Evolutionary conservation across 1,284 basidiomycete genomes (phyloP), one percentile per base, ranked within the genome.

Genomic region (Trichosporon inkin): DNA sequence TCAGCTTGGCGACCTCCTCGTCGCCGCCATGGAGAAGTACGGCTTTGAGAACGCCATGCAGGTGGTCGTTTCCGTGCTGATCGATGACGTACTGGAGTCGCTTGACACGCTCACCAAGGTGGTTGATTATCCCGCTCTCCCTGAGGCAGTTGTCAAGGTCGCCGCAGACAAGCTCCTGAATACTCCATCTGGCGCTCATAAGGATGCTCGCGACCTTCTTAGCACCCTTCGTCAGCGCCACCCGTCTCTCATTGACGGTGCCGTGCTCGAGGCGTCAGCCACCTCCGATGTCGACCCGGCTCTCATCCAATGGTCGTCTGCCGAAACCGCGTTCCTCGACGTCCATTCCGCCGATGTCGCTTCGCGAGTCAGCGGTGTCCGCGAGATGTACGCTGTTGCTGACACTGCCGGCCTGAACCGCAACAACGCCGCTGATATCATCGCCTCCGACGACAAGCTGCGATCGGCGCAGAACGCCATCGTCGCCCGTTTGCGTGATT

Each of bases 401-500:
- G 55, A 60, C 38, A 49, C 49, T 4, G 54, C 56, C 3, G 56
- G 61, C 17, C 24, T 64, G 38, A 54, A 57, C 17, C 20, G 47
- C 4, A 53, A 52, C 35, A 60, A 66, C 36, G 64, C 60, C 3
- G 53, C 56, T 1, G 54, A 53, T 34, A 44, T 67, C 3, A 39
- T 62, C 34, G 53, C 54, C 37, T 53, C 61, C 1, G 53, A 67
- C 19, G 63, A 64, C 24, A 68, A 71, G 52, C 57, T 65, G 16
- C 41, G 56, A 1, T 74, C 74, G 6, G 65, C 75, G n/a, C 69
- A 68, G 51, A 64, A 70, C 8, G 72, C 74, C 2, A 47, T 81
- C 5, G 57, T 86, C 17, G 82, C 85, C 13, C 84, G 89, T 1
- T 72, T 89, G 3, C 82, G 85, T 53, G 92, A 95, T 68, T 80